These are phyloP conservation scores for Gracilaria gracilis DNA, from an alignment of 23 red algal genomes.

Conservation along the genomic window DNA sequence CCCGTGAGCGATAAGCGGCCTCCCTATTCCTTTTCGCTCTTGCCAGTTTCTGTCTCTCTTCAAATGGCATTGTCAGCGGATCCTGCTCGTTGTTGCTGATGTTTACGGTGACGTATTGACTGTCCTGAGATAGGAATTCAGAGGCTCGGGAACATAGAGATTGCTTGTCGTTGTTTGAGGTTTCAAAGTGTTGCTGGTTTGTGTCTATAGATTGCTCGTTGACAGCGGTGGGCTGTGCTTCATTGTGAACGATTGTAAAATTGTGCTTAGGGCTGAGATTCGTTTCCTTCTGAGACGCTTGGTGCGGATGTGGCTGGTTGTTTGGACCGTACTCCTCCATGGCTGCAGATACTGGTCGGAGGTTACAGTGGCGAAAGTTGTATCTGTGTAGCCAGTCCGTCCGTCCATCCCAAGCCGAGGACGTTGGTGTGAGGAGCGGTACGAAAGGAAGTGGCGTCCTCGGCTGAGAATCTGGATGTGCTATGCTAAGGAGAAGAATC, in stretches of 20 bases:
- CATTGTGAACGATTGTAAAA: not conserved
- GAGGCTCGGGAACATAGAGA: slow-evolving; percentile 6
- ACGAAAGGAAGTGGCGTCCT: not conserved
- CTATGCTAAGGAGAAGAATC: not conserved
- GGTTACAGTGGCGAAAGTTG: not conserved
- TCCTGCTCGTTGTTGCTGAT: not conserved
- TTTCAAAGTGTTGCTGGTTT: not conserved
- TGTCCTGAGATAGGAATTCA: not conserved
- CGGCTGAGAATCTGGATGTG: too few relatives aligned
- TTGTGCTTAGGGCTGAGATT: not conserved
- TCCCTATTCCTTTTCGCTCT: slow-evolving; percentile 56
- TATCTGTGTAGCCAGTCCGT: not conserved
- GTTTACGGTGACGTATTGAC: not conserved
- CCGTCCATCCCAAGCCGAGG: not conserved
- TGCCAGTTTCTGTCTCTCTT: slow-evolving; percentile 43
- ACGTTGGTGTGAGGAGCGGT: not conserved
- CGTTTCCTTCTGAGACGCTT: not conserved
- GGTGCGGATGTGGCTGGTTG: not conserved
- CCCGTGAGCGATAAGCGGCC: slow-evolving; percentile 54
- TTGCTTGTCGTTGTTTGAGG: not conserved
- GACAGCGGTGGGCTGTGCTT: not conserved
- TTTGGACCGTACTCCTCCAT: not conserved
- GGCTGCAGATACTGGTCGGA: not conserved
- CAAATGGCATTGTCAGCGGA: slow-evolving; percentile 6
- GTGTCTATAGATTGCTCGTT: not conserved